These are phyloP conservation scores for Excoecaria cochinchinensis DNA, from an alignment of 345 rosid species.

Conservation along the genomic window DNA sequence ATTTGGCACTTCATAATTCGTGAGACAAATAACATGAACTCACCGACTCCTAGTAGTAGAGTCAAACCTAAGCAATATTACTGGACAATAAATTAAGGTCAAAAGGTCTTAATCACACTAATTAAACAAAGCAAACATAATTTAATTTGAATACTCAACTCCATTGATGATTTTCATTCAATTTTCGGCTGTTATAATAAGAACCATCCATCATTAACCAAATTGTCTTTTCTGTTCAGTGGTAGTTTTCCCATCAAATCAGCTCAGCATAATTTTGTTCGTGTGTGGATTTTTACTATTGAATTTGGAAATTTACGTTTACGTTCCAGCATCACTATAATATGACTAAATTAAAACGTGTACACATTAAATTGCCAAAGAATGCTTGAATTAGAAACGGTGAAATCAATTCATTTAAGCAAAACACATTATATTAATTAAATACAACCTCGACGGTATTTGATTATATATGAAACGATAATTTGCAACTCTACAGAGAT, in stretches of 20 bases:
- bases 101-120: not conserved
- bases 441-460: too few species aligned
- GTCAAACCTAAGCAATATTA: not conserved
- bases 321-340: too few species aligned
- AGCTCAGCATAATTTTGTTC: not conserved
- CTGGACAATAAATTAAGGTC: not conserved
- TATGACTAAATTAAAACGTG: too few species aligned
- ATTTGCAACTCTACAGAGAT: too few species aligned
- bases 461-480: too few species aligned
- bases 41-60: constrained; percentile 12
- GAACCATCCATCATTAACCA: constrained; percentile 10
- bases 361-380: too few species aligned
- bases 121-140: not conserved
- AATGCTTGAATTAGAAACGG: too few species aligned
- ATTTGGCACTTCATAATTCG: constrained; percentile 9
- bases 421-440: too few species aligned
- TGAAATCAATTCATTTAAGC: too few species aligned
- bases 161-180: constrained; percentile 1
- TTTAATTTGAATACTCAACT: not conserved
- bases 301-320: too few species aligned
- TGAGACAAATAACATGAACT: not conserved
- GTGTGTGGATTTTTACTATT: not conserved
- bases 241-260: not conserved
- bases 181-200: not conserved
- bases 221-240: constrained; percentile 1